Evolutionary conservation across 305 asterid genomes (phyloP).

Genomic region (Lippia alba): DNA sequence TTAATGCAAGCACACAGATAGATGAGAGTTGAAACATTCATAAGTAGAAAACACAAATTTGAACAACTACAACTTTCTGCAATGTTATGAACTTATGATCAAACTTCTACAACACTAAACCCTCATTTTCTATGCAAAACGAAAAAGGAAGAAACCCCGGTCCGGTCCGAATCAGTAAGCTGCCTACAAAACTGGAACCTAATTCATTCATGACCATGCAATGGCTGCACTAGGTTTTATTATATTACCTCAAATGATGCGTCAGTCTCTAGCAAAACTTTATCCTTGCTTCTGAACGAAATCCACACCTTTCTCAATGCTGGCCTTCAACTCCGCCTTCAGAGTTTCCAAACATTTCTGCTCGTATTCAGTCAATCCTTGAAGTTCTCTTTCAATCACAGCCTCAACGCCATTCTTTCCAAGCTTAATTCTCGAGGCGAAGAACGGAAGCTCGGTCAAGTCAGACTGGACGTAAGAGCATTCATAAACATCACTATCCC

Average conservation of each 20-base stretch:
- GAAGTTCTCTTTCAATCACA: constrained; percentile 65
- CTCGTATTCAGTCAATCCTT: constrained; percentile 75
- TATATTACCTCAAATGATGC: constrained; percentile 35
- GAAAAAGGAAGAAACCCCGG: constrained; percentile 1
- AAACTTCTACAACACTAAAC: constrained; percentile 46
- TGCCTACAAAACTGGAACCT: constrained; percentile 64
- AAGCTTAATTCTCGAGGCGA: constrained; percentile 83
- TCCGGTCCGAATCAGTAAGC: constrained; percentile 25
- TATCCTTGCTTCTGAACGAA: constrained; percentile 75
- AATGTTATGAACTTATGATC: constrained; percentile 27
- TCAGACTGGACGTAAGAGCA: constrained; percentile 76
- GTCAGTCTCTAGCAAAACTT: constrained; percentile 26
- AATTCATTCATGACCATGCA: constrained; percentile 37
- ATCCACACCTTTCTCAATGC: constrained; percentile 83
- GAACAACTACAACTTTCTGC: constrained; percentile 28
- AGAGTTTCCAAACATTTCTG: constrained; percentile 78
- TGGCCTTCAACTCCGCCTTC: constrained; percentile 76
- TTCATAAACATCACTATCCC: constrained; percentile 83
- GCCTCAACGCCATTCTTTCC: constrained; percentile 85
- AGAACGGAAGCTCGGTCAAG: constrained; percentile 76
- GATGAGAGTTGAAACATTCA: neutral
- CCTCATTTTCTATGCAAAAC: constrained; percentile 40
- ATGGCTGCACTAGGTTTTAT: constrained; percentile 41
- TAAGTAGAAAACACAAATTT: constrained; percentile 21
- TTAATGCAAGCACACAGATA: neutral